phyloP scores from a whole-genome alignment of 192 early-diverging fungal species.

The Piromyces finnis region DNA sequence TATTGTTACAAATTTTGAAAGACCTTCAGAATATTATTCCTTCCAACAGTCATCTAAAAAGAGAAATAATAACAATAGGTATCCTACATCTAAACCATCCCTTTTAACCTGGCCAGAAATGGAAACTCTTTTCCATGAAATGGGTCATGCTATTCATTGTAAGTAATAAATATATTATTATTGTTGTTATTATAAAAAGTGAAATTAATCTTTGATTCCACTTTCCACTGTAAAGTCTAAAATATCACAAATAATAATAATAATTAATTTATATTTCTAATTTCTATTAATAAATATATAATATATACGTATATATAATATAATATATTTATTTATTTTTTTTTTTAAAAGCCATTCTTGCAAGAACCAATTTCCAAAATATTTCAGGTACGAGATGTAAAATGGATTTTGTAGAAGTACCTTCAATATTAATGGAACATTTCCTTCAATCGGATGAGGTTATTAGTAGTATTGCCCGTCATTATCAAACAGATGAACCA shows the following conservation, averaged over 20 bases:
- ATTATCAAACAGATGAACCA: constrained; percentile 48
- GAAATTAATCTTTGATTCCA: too few species aligned
- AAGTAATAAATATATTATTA: background rate
- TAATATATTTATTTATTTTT: too few species aligned
- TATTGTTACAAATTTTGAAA: constrained; percentile 17
- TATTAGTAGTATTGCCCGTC: constrained; percentile 51
- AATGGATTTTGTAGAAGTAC: constrained; percentile 94
- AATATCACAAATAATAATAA: too few species aligned
- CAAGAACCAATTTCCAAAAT: constrained; percentile 87
- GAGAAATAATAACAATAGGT: background rate
- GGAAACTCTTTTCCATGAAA: constrained; percentile 96
- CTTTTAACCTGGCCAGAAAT: constrained; percentile 64
- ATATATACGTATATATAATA: too few species aligned
- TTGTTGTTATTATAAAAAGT: too few species aligned
- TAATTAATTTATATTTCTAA: too few species aligned
- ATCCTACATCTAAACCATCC: constrained; percentile 15
- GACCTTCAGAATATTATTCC: constrained; percentile 2
- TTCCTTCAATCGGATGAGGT: constrained; percentile 63
- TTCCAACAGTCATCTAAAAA: background rate
- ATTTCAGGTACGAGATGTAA: constrained; percentile 86
- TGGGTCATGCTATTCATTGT: constrained; percentile 97
- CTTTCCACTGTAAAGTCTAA: too few species aligned
- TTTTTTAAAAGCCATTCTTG: constrained; percentile 80
- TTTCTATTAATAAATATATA: too few species aligned
- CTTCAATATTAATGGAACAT: constrained; percentile 87